Conservation (phyloP, 2,329 filamentous ascomycete genomes). For the Endoconidiophora polonica region DNA sequence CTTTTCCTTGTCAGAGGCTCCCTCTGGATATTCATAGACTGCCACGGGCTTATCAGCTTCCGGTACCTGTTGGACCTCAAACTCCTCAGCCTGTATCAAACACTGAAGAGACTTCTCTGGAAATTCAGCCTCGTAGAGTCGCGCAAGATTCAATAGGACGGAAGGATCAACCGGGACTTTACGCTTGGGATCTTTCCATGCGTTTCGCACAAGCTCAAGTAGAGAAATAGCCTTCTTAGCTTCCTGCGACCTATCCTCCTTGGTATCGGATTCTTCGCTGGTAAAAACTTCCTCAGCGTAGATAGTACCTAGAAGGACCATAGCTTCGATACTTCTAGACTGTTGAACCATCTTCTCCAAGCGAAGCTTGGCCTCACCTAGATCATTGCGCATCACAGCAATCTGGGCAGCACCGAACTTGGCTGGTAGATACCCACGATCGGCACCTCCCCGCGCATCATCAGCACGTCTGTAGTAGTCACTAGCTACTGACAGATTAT, state of each 20-base stretch:
- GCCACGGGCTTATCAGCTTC: slow-evolving; percentile 22
- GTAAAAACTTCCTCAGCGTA: slow-evolving; percentile 90
- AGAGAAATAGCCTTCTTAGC: slow-evolving; percentile 72
- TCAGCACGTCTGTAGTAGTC: slow-evolving; percentile 86
- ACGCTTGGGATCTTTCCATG: slow-evolving; percentile 89
- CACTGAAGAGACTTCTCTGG: slow-evolving; percentile 88
- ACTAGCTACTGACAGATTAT: slow-evolving; percentile 55
- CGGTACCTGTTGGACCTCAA: slow-evolving; percentile 66
- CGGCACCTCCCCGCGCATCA: slow-evolving; percentile 77
- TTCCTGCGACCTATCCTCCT: slow-evolving; percentile 76
- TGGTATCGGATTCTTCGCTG: slow-evolving; percentile 51
- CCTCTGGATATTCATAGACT: slow-evolving; percentile 19
- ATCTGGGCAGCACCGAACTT: slow-evolving; percentile 91
- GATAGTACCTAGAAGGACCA: slow-evolving; percentile 78
- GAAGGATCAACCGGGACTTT: slow-evolving; percentile 66
- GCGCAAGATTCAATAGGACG: slow-evolving; percentile 78
- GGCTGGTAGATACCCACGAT: slow-evolving; percentile 78
- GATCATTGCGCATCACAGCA: slow-evolving; percentile 65
- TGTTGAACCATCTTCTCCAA: slow-evolving; percentile 89
- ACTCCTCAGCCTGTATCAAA: slow-evolving; percentile 76
- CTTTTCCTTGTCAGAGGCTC: slow-evolving; percentile 1
- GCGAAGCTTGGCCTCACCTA: slow-evolving; percentile 80
- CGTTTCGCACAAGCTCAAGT: slow-evolving; percentile 65
- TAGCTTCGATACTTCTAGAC: slow-evolving; percentile 68
- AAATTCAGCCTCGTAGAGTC: slow-evolving; percentile 70